Evolutionary conservation across 2,329 filamentous ascomycete species (phyloP).

Genomic region (Cercospora zeae-maydis): DNA sequence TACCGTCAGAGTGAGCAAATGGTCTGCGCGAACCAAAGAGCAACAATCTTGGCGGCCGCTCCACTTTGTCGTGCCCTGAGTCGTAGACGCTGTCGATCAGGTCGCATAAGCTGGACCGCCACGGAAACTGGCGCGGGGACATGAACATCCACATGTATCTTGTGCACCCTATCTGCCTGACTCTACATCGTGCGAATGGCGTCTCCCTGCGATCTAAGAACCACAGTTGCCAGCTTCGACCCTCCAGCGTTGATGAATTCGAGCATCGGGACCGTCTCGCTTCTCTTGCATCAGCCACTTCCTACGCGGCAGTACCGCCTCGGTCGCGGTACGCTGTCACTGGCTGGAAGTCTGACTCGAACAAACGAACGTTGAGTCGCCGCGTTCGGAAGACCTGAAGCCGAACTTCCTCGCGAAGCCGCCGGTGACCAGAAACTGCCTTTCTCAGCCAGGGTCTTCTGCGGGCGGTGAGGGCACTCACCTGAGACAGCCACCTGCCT

Average conservation of each 20-base stretch:
- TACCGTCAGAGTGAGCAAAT: background rate
- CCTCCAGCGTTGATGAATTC: background rate
- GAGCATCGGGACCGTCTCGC: background rate
- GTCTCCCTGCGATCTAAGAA: background rate
- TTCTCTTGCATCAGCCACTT: background rate
- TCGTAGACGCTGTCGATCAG: background rate
- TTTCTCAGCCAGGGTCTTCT: background rate
- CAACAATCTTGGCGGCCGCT: background rate
- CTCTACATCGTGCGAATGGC: background rate
- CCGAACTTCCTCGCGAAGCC: background rate
- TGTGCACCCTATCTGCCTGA: background rate
- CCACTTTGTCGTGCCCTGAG: background rate
- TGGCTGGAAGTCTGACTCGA: constrained; percentile 3
- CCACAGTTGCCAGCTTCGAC: background rate
- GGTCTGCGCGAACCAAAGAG: background rate
- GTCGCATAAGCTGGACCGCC: background rate
- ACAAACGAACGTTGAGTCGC: background rate
- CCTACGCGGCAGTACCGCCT: background rate
- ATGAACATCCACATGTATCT: background rate
- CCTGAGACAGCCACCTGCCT: background rate
- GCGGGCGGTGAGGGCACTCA: background rate
- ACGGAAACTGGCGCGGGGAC: background rate
- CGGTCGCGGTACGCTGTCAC: background rate
- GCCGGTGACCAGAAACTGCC: background rate
- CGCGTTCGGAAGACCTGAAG: background rate